Evolutionary conservation across 192 early-diverging fungal genomes (phyloP).

Genomic region (Coemansia sp.): DNA sequence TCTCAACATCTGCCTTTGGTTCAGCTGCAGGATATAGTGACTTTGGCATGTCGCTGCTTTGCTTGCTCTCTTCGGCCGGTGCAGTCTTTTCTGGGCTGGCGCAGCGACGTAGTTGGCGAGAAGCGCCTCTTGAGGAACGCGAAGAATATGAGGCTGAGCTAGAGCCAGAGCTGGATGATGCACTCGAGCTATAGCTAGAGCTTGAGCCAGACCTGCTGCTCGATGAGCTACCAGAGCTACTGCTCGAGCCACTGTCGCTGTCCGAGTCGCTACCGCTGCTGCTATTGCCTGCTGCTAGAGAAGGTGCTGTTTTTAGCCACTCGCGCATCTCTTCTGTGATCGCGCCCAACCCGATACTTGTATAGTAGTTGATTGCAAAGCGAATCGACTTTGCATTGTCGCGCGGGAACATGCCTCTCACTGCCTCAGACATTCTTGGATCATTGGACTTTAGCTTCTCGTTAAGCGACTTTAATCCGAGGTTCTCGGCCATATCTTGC

Average conservation of each 20-base stretch:
- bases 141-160: neutral
- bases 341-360: constrained; percentile 87
- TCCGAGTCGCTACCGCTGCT: constrained; percentile 18
- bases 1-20: too few relatives aligned
- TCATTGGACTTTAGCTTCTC: constrained; percentile 63
- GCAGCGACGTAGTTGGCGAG: neutral
- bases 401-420: constrained; percentile 87
- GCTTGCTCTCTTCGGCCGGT: neutral
- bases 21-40: too few relatives aligned
- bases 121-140: constrained; percentile 17
- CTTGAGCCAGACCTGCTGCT: constrained; percentile 18
- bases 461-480: constrained; percentile 80
- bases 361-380: constrained; percentile 98
- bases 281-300: constrained; percentile 4
- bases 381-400: constrained; percentile 84
- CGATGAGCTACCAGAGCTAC: constrained; percentile 22
- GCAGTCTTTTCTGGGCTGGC: neutral
- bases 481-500: constrained; percentile 77
- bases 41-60: neutral
- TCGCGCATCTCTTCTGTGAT: constrained; percentile 93
- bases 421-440: constrained; percentile 66
- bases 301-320: constrained; percentile 65
- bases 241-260: constrained; percentile 24
- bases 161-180: constrained; percentile 19
- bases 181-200: constrained; percentile 17